Evolutionary conservation across 352 stramenopile genomes (phyloP).

Genomic region (Globisporangium nodosum): DNA sequence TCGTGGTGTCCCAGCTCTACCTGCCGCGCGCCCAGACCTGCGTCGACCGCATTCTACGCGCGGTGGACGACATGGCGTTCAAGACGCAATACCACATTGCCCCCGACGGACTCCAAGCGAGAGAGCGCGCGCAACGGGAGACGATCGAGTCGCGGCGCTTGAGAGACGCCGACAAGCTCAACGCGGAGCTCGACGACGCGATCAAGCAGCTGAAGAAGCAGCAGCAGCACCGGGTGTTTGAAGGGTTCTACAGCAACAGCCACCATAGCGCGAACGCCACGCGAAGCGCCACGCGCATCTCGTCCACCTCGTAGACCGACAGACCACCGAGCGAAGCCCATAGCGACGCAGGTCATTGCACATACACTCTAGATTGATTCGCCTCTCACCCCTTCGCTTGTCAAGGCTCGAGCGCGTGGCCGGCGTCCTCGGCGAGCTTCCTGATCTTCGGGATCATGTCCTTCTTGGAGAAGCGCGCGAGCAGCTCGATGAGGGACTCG

Average conservation of each 20-base stretch:
- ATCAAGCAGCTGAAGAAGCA: conserved; percentile 3
- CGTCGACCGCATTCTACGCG: conserved; percentile 23
- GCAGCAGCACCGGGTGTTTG: background rate
- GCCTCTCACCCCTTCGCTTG: background rate
- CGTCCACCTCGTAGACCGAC: background rate
- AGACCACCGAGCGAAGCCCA: background rate
- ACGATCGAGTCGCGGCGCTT: conserved; percentile 6
- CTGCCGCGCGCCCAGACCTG: conserved; percentile 23
- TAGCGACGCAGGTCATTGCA: background rate
- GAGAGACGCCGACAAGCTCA: background rate
- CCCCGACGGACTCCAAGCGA: conserved; percentile 13
- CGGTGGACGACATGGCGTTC: conserved; percentile 17
- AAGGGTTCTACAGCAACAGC: background rate
- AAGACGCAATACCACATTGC: conserved; percentile 24
- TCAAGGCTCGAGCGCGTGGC: conserved; percentile 12
- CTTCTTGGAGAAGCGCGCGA: conserved; percentile 40
- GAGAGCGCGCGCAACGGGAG: conserved; percentile 10
- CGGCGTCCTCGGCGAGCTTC: conserved; percentile 22
- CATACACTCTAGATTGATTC: background rate
- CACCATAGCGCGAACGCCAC: background rate
- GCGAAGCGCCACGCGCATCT: background rate
- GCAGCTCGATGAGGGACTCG: conserved; percentile 39
- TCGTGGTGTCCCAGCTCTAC: conserved; percentile 34
- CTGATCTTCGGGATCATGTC: conserved; percentile 37
- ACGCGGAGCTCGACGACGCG: conserved; percentile 16